A percentile compares a stretch with the other conserved stretches of the same genome.
Conservation (phyloP, 2,329 filamentous ascomycete genomes). For the Trichophyton simii region DNA sequence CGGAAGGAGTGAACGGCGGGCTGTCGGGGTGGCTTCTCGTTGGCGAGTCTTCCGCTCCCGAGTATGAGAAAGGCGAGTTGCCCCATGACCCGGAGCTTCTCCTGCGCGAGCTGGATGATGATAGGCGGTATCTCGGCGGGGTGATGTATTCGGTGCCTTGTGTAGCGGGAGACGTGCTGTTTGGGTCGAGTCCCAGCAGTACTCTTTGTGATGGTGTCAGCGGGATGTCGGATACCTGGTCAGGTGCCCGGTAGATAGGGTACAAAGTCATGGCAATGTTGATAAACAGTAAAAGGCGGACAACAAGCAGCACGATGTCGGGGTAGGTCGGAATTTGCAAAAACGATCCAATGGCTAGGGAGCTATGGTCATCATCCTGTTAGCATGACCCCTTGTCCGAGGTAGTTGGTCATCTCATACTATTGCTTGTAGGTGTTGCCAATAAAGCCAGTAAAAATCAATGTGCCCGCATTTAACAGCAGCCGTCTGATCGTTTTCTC, state of each 20-base stretch:
- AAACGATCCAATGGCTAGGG: conserved; percentile 25
- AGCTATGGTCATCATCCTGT: conserved; percentile 20
- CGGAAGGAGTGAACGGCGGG: conserved; percentile 42
- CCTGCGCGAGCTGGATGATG: conserved; percentile 43
- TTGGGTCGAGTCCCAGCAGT: conserved; percentile 67
- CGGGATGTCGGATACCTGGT: conserved; percentile 77
- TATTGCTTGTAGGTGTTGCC: conserved; percentile 27
- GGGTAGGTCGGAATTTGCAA: conserved; percentile 29
- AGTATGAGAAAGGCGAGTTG: conserved; percentile 30
- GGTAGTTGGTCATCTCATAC: conserved; percentile 15
- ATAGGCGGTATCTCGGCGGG: conserved; percentile 73
- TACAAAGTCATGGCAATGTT: conserved; percentile 61
- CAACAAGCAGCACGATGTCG: conserved; percentile 38
- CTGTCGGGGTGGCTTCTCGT: conserved; percentile 25
- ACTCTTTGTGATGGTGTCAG: conserved; percentile 79
- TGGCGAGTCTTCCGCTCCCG: conserved; percentile 25
- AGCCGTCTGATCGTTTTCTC: conserved; percentile 62
- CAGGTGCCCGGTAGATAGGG: conserved; percentile 59
- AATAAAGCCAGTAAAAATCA: conserved; percentile 39
- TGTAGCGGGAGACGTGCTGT: conserved; percentile 49
- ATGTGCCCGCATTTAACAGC: conserved; percentile 50
- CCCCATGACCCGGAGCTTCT: conserved; percentile 29
- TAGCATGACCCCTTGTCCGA: not conserved
- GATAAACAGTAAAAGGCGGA: conserved; percentile 51
- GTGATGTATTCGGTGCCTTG: conserved; percentile 66